phyloP scores from a whole-genome alignment of 2,329 filamentous ascomycete genomes.

The Curvularia sp. region DNA sequence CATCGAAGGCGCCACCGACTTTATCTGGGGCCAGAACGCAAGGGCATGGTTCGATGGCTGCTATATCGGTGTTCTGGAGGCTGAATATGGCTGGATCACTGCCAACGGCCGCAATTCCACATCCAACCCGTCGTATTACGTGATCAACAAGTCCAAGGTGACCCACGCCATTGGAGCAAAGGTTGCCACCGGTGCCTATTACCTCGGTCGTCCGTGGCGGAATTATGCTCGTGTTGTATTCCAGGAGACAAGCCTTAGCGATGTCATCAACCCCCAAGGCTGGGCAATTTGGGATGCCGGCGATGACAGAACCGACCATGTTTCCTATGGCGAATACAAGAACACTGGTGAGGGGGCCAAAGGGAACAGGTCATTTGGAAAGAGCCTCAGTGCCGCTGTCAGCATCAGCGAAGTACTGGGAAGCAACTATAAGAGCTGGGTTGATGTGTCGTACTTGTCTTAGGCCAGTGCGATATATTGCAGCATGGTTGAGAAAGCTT shows the following conservation, averaged over 20 bases:
- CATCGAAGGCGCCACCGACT: constrained; percentile 66
- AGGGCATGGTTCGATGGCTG: constrained; percentile 60
- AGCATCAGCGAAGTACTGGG: constrained; percentile 57
- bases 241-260: constrained; percentile 59
- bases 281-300: constrained; percentile 64
- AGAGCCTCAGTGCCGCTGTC: constrained; percentile 51
- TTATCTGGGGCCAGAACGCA: constrained; percentile 64
- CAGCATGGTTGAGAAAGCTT: neutral
- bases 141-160: constrained; percentile 62
- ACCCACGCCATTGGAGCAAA: constrained; percentile 50
- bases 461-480: constrained; percentile 11
- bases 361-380: constrained; percentile 61
- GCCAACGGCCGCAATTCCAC: constrained; percentile 44
- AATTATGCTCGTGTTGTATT: constrained; percentile 61
- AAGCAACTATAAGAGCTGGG: constrained; percentile 39
- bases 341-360: constrained; percentile 65
- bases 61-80: constrained; percentile 57
- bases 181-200: constrained; percentile 53
- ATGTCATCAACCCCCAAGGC: constrained; percentile 65
- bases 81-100: constrained; percentile 51
- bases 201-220: constrained; percentile 62
- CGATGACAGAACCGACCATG: constrained; percentile 58
- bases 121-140: constrained; percentile 57
- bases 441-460: constrained; percentile 42
- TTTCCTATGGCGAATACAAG: constrained; percentile 65